Conservation (phyloP, 768 basidiomycete genomes). For the Steccherinum ochraceum region DNA sequence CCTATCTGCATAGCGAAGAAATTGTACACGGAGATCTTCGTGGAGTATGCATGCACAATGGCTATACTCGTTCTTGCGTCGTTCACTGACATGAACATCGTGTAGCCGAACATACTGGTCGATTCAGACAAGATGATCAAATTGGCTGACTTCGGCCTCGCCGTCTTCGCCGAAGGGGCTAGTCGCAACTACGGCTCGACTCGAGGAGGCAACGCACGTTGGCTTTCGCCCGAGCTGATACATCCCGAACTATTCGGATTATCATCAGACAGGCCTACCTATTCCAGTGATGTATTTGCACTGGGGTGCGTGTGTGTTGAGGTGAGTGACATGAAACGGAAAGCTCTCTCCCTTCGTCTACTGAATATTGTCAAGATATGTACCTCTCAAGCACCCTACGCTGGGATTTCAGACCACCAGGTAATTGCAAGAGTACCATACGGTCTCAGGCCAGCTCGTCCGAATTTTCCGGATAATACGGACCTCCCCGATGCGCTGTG, state of each 20-base stretch:
- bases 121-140: background rate
- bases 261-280: background rate
- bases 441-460: background rate
- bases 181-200: background rate
- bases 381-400: background rate
- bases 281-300: background rate
- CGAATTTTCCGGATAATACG: background rate
- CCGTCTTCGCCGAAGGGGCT: background rate
- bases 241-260: background rate
- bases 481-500: background rate
- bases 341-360: too few species aligned
- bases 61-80: too few species aligned
- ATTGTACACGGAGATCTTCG: conserved; percentile 7
- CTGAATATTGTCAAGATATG: background rate
- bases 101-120: conserved; percentile 6
- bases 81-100: too few species aligned
- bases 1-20: conserved; percentile 4
- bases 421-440: background rate
- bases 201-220: background rate
- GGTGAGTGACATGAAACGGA: conserved; percentile 1
- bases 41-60: conserved; percentile 1
- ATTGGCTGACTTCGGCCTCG: conserved; percentile 6
- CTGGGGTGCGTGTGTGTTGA: conserved; percentile 3
- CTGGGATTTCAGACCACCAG: background rate
- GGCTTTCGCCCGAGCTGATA: conserved; percentile 4